Percentiles rank a stretch among this genome's conserved stretches.
phyloP scores from a whole-genome alignment of 305 asterid species.

The Ajuga reptans region DNA sequence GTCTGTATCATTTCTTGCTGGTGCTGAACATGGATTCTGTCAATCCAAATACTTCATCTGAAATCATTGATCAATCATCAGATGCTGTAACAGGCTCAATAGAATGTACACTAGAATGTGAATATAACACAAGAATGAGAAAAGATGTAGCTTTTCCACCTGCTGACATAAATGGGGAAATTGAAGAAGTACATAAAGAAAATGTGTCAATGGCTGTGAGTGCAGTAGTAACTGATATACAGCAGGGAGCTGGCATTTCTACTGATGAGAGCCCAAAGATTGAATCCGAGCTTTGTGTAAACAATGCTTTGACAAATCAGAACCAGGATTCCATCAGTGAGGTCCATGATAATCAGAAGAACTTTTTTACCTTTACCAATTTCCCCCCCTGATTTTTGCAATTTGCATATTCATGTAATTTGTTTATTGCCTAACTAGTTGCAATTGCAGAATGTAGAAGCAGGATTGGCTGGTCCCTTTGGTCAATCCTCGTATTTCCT shows the following conservation, averaged over 20 bases:
- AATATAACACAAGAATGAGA: constrained; percentile 12
- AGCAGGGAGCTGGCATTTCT: constrained; percentile 12
- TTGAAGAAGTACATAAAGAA: constrained; percentile 21
- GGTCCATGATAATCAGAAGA: constrained; percentile 27
- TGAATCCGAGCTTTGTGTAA: constrained; percentile 24
- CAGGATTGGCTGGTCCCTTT: constrained; percentile 5
- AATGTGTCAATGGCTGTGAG: constrained; percentile 20
- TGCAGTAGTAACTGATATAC: constrained; percentile 20
- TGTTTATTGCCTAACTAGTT: constrained; percentile 12
- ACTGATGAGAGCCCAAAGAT: background rate
- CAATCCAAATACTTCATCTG: constrained; percentile 18
- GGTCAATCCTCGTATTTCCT: constrained; percentile 20
- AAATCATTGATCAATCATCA: constrained; percentile 24
- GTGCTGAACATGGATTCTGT: constrained; percentile 24
- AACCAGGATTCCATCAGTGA: constrained; percentile 18
- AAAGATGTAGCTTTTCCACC: constrained; percentile 22
- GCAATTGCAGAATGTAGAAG: constrained; percentile 28
- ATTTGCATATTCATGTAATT: constrained; percentile 7
- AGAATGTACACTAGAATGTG: constrained; percentile 16
- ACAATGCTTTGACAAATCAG: constrained; percentile 23
- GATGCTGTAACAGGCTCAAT: constrained; percentile 20
- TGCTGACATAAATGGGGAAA: constrained; percentile 20
- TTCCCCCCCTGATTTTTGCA: background rate
- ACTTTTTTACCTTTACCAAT: background rate
- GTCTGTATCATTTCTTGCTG: too few species aligned